These are phyloP conservation scores for Sinapis alba DNA, from an alignment of 441 rosid species.

Conservation along the genomic window DNA sequence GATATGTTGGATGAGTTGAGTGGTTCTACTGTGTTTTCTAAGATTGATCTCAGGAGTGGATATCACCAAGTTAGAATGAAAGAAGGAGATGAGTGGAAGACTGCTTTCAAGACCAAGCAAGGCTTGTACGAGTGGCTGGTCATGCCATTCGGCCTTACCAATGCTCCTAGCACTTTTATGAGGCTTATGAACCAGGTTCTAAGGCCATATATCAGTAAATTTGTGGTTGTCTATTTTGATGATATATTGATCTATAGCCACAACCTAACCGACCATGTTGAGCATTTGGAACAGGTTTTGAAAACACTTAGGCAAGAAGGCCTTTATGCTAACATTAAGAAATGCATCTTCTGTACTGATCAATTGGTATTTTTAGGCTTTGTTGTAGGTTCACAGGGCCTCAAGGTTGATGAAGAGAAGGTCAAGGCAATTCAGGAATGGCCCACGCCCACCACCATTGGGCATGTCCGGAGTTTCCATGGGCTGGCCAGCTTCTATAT, in stretches of 20 bases:
- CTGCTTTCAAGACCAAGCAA: neutral
- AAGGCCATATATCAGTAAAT: neutral
- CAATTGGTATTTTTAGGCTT: too few species aligned
- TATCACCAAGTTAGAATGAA: neutral
- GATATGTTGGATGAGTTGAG: too few species aligned
- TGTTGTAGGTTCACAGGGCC: too few species aligned
- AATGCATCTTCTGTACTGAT: too few species aligned
- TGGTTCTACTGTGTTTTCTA: neutral
- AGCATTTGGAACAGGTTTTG: neutral
- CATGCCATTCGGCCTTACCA: neutral
- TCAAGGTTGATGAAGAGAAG: too few species aligned
- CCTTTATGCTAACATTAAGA: too few species aligned
- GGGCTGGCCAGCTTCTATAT: too few species aligned
- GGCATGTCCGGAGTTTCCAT: too few species aligned
- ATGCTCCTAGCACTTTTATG: neutral
- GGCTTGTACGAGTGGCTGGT: neutral
- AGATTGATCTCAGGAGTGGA: neutral
- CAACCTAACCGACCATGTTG: neutral
- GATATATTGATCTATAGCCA: neutral
- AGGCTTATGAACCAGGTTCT: neutral
- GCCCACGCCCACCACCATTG: too few species aligned
- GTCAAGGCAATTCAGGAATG: too few species aligned
- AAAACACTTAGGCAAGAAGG: too few species aligned
- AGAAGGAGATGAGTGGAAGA: neutral
- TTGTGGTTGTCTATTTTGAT: neutral